phyloP scores from a whole-genome alignment of 768 basidiomycete species.

The Mycena capillaripes region DNA sequence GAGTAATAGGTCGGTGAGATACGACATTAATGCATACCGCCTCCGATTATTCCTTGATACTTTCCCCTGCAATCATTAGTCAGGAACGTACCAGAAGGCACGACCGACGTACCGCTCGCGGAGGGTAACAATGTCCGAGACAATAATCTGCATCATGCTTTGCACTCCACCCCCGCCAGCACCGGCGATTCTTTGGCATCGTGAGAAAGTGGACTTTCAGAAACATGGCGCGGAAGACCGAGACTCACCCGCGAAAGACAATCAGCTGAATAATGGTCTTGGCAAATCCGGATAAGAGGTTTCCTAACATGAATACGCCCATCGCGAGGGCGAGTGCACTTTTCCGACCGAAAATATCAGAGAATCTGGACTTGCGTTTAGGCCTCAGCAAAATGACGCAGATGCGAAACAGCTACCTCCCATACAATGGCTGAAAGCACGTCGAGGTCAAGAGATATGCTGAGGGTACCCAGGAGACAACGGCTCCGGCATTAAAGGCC shows the following conservation, averaged over 20 bases:
- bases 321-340: constrained; percentile 68
- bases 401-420: constrained; percentile 46
- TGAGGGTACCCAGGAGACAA: constrained; percentile 81
- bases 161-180: constrained; percentile 80
- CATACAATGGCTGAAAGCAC: constrained; percentile 72
- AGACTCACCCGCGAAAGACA: constrained; percentile 65
- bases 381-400: background rate
- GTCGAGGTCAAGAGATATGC: constrained; percentile 79
- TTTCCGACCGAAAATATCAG: constrained; percentile 79
- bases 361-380: constrained; percentile 49
- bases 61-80: constrained; percentile 64
- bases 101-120: constrained; percentile 65
- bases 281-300: constrained; percentile 74
- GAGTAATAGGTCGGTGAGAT: background rate
- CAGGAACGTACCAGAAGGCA: background rate
- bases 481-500: constrained; percentile 74
- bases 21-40: constrained; percentile 35
- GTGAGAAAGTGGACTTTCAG: no score
- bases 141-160: constrained; percentile 78
- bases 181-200: constrained; percentile 59
- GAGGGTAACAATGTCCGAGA: constrained; percentile 80
- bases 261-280: constrained; percentile 77
- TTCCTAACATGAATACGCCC: constrained; percentile 76
- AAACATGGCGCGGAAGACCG: background rate
- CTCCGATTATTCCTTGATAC: constrained; percentile 82